phyloP scores from a whole-genome alignment of 495 filamentous ascomycete genomes.

The Aspergillus haitiensis region DNA sequence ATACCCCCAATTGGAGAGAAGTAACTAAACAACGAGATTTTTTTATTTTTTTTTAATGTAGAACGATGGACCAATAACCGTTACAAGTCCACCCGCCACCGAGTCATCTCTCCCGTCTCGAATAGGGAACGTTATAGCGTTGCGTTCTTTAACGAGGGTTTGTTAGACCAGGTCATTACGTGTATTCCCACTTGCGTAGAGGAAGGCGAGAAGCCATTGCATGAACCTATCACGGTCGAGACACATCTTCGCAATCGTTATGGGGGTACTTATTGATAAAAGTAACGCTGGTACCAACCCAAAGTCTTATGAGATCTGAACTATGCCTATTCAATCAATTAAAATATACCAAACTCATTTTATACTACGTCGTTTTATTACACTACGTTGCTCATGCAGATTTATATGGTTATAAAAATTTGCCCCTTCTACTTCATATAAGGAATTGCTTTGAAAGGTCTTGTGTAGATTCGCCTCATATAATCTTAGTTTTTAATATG shows the following conservation, averaged over 20 bases:
- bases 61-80: slow-evolving; percentile 17
- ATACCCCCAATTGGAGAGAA: neutral
- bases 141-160: slow-evolving; percentile 16
- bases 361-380: too few relatives aligned
- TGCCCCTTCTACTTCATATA: too few relatives aligned
- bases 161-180: slow-evolving; percentile 6
- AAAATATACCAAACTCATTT: too few relatives aligned
- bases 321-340: too few relatives aligned
- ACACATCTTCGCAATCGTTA: slow-evolving; percentile 8
- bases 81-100: slow-evolving; percentile 12
- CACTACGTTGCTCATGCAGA: too few relatives aligned
- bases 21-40: neutral
- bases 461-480: neutral
- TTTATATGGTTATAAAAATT: too few relatives aligned
- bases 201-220: slow-evolving; percentile 4
- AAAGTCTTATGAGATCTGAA: too few relatives aligned
- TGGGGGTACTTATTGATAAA: neutral
- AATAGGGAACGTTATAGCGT: slow-evolving; percentile 6
- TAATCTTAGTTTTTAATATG: neutral
- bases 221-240: slow-evolving; percentile 13
- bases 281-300: neutral
- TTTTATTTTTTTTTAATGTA: neutral
- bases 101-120: slow-evolving; percentile 10
- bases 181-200: slow-evolving; percentile 13
- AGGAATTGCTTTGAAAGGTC: too few relatives aligned